Conservation (phyloP, 345 rosid species). For the Eucalyptus sideroxylon region DNA sequence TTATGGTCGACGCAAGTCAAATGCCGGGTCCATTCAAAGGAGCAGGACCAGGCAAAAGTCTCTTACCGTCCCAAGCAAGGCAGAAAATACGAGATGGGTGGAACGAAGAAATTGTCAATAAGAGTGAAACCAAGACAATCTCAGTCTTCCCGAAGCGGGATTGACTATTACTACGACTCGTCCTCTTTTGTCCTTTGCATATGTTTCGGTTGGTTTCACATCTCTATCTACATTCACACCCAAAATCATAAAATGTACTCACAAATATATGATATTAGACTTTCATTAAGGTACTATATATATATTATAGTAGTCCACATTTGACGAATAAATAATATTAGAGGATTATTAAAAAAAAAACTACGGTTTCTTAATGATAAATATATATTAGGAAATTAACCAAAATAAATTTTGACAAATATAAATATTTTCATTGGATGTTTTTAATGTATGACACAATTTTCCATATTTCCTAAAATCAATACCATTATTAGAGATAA, state of each 20-base stretch:
- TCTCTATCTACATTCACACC: neutral
- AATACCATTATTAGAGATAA: neutral
- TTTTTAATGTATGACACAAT: neutral
- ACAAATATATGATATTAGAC: neutral
- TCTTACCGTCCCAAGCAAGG: neutral
- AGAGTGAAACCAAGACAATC: neutral
- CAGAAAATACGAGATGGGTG: neutral
- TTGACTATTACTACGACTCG: neutral
- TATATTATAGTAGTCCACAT: neutral
- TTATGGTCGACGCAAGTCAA: neutral
- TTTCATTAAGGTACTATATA: neutral
- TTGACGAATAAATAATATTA: neutral
- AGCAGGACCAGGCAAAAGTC: neutral
- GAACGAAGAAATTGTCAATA: neutral
- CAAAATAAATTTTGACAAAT: neutral
- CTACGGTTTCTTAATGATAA: neutral
- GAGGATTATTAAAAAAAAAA: neutral
- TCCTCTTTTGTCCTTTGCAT: neutral
- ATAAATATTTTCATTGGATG: neutral
- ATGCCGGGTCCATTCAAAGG: neutral
- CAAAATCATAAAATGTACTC: neutral
- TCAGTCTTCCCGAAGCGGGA: neutral
- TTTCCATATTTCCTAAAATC: neutral
- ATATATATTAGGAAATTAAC: neutral
- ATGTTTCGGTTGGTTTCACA: neutral